Evolutionary conservation across 2,329 filamentous ascomycete species (phyloP), one percentile per base, ranked within the genome.

Genomic region (Diaporthe vaccinii): DNA sequence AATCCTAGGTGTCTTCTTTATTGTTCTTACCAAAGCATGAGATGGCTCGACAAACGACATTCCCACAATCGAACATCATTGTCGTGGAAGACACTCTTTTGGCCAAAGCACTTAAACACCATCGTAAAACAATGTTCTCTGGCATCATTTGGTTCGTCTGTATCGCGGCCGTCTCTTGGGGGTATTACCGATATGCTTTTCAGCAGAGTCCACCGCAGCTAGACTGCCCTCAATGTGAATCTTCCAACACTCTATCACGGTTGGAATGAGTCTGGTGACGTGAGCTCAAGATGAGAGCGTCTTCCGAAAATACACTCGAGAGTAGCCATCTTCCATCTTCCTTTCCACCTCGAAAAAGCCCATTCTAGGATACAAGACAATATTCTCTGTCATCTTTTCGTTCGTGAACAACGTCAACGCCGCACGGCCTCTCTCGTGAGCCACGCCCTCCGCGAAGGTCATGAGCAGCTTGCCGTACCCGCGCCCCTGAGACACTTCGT

Each of bases 291-390:
- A 25, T 51, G 31, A 49, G 31, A 74, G 67, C 28, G 20, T 15
- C 59, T 81, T 84, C 0, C 81, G 79, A 72, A 82, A 85, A 69
- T 82, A 85, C 0, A 85, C 83, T 3, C 83, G 77, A 7, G 84
- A 78, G 58, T 81, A 84, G 0, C 83, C 83, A 17, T 80, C 79
- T 20, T 84, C 83, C 0, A 57, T 78, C 49, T 71, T 79, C 15
- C 83, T 77, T 12, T 69, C 83, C 3, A 76, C 80, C 75, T 85
- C 82, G 0, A 71, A n/a, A 28, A 84, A 85, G 0, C 84, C 84
- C 79, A 61, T 59, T 31, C 22, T 80, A 39, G 4, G 25, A 72
- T 80, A 80, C 25, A 79, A 46, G 3, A 31, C 73, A 6, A 79
- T 20, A 20, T 80, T 80, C 62, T 80, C 79, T 31, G 72, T 65